Evolutionary conservation across 2,329 filamentous ascomycete species (phyloP).

Genomic region (Ambrosiella beaveri): DNA sequence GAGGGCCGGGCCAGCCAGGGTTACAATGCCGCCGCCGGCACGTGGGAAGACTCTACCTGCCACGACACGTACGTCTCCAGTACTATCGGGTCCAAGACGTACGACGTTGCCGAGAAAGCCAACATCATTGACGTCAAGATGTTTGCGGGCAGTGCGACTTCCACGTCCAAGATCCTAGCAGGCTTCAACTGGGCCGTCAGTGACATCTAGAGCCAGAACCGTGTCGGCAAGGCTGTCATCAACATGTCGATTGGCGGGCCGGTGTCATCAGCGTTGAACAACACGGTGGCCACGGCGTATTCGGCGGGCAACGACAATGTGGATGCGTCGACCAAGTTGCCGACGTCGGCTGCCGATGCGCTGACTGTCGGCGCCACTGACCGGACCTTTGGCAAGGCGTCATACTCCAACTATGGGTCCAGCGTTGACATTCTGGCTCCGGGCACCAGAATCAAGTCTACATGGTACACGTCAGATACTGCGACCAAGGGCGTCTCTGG

Average conservation of each 20-base stretch:
- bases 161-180: slow-evolving; percentile 19
- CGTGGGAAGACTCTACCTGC: slow-evolving; percentile 20
- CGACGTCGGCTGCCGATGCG: slow-evolving; percentile 15
- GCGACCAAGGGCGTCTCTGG: neutral
- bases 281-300: slow-evolving; percentile 29
- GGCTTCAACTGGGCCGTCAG: slow-evolving; percentile 22
- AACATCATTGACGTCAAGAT: slow-evolving; percentile 30
- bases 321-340: slow-evolving; percentile 13
- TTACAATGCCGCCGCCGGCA: slow-evolving; percentile 16
- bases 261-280: slow-evolving; percentile 30
- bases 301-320: slow-evolving; percentile 15
- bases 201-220: slow-evolving; percentile 18
- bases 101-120: slow-evolving; percentile 25
- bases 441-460: slow-evolving; percentile 20
- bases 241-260: slow-evolving; percentile 30
- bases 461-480: slow-evolving; percentile 19
- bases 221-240: slow-evolving; percentile 22
- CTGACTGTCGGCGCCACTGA: slow-evolving; percentile 17
- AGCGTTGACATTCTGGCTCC: slow-evolving; percentile 29
- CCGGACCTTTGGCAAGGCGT: slow-evolving; percentile 18
- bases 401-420: slow-evolving; percentile 29
- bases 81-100: slow-evolving; percentile 4
- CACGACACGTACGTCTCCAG: slow-evolving; percentile 26
- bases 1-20: slow-evolving; percentile 15
- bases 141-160: slow-evolving; percentile 18